Evolutionary conservation across 306 rosid species (phyloP).

Genomic region (Medicago truncatula): DNA sequence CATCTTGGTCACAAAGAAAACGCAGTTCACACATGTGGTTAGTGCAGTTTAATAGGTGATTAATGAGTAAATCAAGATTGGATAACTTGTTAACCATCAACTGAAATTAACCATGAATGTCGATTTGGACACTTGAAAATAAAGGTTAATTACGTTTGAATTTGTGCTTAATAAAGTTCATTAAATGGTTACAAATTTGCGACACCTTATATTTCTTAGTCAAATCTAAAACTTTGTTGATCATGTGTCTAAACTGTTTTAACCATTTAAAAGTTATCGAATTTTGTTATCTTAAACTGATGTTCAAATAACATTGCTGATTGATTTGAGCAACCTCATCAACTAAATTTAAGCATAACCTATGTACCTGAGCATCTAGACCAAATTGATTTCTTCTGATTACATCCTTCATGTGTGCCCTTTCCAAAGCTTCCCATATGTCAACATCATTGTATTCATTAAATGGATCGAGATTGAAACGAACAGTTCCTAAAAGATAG

Average conservation of each 20-base stretch:
- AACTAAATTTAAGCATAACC: not conserved
- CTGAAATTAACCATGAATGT: not conserved
- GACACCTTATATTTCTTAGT: not conserved
- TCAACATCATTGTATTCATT: constrained; percentile 77
- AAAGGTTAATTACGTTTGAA: not conserved
- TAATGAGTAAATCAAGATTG: not conserved
- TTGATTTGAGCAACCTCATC: too few species aligned
- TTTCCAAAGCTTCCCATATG: constrained; percentile 88
- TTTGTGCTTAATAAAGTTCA: too few species aligned
- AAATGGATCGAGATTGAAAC: constrained; percentile 91
- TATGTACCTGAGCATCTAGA: constrained; percentile 76
- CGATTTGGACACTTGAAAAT: not conserved
- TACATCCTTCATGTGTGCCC: constrained; percentile 80
- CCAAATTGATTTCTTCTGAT: constrained; percentile 74
- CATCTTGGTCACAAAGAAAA: too few species aligned
- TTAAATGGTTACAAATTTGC: not conserved
- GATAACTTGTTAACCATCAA: not conserved
- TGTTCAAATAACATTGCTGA: too few species aligned
- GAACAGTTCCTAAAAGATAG: constrained; percentile 65
- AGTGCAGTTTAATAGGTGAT: not conserved
- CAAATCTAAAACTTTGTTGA: not conserved
- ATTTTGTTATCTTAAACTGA: constrained; percentile 36
- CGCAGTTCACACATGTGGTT: not conserved
- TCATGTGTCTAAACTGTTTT: too few species aligned
- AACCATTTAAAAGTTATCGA: too few species aligned